These are phyloP conservation scores for Closterium sp. DNA, from an alignment of 139 green algal genomes.

Conservation along the genomic window DNA sequence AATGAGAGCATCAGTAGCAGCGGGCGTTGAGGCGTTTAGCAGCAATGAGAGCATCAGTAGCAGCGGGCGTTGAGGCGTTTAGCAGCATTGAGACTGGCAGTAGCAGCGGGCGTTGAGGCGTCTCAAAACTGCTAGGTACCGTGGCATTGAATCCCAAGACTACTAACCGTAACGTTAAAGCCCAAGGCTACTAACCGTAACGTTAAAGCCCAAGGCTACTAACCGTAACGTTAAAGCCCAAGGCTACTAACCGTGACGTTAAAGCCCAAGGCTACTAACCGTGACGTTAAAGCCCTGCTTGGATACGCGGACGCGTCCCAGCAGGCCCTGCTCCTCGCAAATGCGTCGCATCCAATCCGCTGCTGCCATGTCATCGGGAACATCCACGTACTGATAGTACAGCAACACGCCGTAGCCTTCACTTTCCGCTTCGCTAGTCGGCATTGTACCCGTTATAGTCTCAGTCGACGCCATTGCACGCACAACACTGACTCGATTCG, in stretches of 20 bases:
- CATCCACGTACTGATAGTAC: conserved; percentile 67
- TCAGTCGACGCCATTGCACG: neutral
- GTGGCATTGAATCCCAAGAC: neutral
- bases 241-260: conserved; percentile 59
- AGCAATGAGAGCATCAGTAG: too few relatives aligned
- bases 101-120: too few relatives aligned
- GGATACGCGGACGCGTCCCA: conserved; percentile 63
- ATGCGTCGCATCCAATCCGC: conserved; percentile 20
- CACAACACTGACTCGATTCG: neutral
- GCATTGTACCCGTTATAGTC: neutral
- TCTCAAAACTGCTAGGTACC: too few relatives aligned
- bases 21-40: too few relatives aligned
- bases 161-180: too few relatives aligned
- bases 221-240: too few relatives aligned
- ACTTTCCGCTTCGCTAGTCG: neutral
- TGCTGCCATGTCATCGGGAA: conserved; percentile 14
- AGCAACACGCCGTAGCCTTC: conserved; percentile 56
- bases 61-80: too few relatives aligned
- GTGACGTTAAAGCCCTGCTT: conserved; percentile 68
- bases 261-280: conserved; percentile 32
- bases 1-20: too few relatives aligned
- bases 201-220: too few relatives aligned
- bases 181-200: too few relatives aligned
- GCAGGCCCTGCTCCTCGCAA: conserved; percentile 49
- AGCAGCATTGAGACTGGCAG: too few relatives aligned